phyloP scores from a whole-genome alignment of 495 filamentous ascomycete genomes.

The Patellaria atrata region DNA sequence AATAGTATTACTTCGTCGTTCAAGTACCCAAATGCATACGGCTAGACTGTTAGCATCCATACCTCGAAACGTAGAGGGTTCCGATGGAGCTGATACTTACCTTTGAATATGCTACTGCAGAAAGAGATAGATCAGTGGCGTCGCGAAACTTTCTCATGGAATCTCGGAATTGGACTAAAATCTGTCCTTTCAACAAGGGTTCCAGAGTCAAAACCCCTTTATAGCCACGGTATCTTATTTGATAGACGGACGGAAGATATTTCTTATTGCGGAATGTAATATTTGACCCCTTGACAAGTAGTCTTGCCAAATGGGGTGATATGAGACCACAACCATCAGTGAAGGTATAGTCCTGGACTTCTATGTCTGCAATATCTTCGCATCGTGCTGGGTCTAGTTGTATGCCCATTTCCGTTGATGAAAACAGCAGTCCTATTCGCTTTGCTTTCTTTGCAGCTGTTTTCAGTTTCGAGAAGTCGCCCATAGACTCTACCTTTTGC shows the following conservation, averaged over 20 bases:
- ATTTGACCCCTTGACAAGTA: slow-evolving; percentile 24
- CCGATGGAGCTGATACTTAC: slow-evolving; percentile 10
- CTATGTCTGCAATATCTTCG: slow-evolving; percentile 36
- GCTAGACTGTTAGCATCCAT: slow-evolving; percentile 19
- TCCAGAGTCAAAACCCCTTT: slow-evolving; percentile 37
- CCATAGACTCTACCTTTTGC: slow-evolving; percentile 28
- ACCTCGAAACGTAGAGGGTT: neutral
- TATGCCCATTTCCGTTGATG: slow-evolving; percentile 28
- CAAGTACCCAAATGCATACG: slow-evolving; percentile 34
- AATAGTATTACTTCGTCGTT: slow-evolving; percentile 39
- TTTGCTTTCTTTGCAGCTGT: slow-evolving; percentile 38
- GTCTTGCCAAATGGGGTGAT: slow-evolving; percentile 25
- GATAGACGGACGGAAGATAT: slow-evolving; percentile 36
- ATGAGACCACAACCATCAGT: slow-evolving; percentile 39
- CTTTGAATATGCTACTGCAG: slow-evolving; percentile 36
- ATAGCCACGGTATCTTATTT: slow-evolving; percentile 38
- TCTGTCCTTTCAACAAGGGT: slow-evolving; percentile 25
- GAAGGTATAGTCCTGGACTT: slow-evolving; percentile 31
- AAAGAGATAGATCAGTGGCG: slow-evolving; percentile 30
- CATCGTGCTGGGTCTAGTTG: slow-evolving; percentile 27
- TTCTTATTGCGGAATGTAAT: slow-evolving; percentile 30
- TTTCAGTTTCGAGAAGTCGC: slow-evolving; percentile 38
- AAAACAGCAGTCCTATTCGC: slow-evolving; percentile 37
- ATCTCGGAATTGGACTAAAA: slow-evolving; percentile 31
- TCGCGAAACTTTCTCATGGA: slow-evolving; percentile 40